Evolutionary conservation across 2,329 filamentous ascomycete genomes (phyloP).

Genomic region (Diplodia seriata): DNA sequence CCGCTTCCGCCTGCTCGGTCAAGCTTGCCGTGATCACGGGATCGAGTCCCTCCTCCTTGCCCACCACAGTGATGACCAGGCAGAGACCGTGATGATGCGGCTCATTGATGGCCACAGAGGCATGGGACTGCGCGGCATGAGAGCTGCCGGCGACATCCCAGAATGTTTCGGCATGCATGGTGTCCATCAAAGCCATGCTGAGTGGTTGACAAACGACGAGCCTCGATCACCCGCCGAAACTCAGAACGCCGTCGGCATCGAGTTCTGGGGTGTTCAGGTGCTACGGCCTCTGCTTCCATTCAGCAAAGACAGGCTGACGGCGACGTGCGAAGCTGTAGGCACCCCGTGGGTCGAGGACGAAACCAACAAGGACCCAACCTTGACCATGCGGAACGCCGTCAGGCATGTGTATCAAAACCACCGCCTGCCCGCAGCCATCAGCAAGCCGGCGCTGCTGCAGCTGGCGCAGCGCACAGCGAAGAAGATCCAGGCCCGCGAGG

Average conservation of each 20-base stretch:
- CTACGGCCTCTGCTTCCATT: slow-evolving; percentile 75
- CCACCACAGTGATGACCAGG: slow-evolving; percentile 89
- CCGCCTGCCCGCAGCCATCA: slow-evolving; percentile 72
- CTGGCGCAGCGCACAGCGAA: slow-evolving; percentile 56
- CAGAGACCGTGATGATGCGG: slow-evolving; percentile 87
- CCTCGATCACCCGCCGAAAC: slow-evolving; percentile 42
- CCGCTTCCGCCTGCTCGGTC: slow-evolving; percentile 75
- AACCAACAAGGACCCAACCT: slow-evolving; percentile 78
- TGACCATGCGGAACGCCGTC: slow-evolving; percentile 83
- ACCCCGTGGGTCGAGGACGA: slow-evolving; percentile 83
- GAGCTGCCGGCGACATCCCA: slow-evolving; percentile 71
- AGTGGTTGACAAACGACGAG: slow-evolving; percentile 7
- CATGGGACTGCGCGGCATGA: slow-evolving; percentile 77
- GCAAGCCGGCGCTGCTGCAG: slow-evolving; percentile 67
- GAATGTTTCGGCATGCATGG: slow-evolving; percentile 80
- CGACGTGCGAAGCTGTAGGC: slow-evolving; percentile 72
- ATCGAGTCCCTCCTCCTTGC: slow-evolving; percentile 74
- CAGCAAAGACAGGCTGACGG: slow-evolving; percentile 74
- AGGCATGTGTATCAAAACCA: slow-evolving; percentile 68
- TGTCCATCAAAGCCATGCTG: slow-evolving; percentile 57
- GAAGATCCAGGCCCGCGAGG: slow-evolving; percentile 59
- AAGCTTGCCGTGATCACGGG: slow-evolving; percentile 59
- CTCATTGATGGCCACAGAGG: slow-evolving; percentile 70
- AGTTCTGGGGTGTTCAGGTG: slow-evolving; percentile 70
- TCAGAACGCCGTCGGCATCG: slow-evolving; percentile 51